Conservation (phyloP, 2,329 filamentous ascomycete species). For the Raffaelea albimanens region DNA sequence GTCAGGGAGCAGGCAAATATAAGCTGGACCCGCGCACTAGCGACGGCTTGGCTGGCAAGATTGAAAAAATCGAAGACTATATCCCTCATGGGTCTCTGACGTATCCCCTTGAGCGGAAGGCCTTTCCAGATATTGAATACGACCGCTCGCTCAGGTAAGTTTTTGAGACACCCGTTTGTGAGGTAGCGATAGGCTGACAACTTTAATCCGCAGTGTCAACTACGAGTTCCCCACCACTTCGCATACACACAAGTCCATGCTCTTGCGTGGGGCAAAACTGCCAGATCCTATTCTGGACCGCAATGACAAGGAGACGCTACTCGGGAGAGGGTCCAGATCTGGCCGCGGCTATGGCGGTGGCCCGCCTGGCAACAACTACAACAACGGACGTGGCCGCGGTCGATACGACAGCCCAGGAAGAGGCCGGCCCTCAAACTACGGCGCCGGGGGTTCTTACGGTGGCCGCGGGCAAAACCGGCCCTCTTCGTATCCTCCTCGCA, state of each 20-base stretch:
- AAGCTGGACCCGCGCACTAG: conserved; percentile 67
- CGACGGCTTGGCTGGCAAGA: conserved; percentile 67
- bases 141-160: conserved; percentile 74
- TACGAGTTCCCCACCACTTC: conserved; percentile 71
- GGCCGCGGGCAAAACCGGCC: conserved; percentile 9
- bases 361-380: conserved; percentile 28
- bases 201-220: conserved; percentile 52
- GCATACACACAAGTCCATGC: conserved; percentile 83
- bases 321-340: conserved; percentile 52
- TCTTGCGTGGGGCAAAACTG: conserved; percentile 73
- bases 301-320: conserved; percentile 65
- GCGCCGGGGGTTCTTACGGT: conserved; percentile 17
- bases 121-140: conserved; percentile 69
- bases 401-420: conserved; percentile 3
- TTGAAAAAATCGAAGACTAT: conserved; percentile 75
- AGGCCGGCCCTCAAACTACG: conserved; percentile 43
- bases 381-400: conserved; percentile 1
- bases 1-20: conserved; percentile 54
- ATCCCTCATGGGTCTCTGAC: conserved; percentile 73
- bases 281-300: conserved; percentile 63
- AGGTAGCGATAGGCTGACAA: too few relatives aligned
- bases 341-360: conserved; percentile 61
- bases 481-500: conserved; percentile 5
- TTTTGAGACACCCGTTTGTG: too few relatives aligned
- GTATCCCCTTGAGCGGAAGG: conserved; percentile 64